phyloP scores from a whole-genome alignment of 371 early-diverging fungal species.

The Saksenaea oblongispora region DNA sequence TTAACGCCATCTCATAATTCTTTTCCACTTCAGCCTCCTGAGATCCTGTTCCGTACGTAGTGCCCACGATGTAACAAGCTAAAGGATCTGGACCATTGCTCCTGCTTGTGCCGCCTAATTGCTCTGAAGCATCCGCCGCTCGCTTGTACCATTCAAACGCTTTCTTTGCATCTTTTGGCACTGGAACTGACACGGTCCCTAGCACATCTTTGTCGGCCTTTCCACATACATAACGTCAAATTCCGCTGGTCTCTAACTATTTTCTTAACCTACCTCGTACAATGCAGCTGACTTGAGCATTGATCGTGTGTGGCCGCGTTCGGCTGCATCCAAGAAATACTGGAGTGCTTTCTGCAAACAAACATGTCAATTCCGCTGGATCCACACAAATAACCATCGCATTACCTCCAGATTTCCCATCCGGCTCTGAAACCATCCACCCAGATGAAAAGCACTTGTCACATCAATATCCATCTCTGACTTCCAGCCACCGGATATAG shows the following conservation, averaged over 20 bases:
- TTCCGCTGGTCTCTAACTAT: neutral
- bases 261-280: slow-evolving; percentile 30
- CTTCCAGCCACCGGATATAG: slow-evolving; percentile 29
- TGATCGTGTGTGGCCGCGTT: slow-evolving; percentile 44
- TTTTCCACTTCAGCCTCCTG: slow-evolving; percentile 44
- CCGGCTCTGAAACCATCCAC: slow-evolving; percentile 45
- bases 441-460: slow-evolving; percentile 50
- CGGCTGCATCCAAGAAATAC: slow-evolving; percentile 41
- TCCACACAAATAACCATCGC: slow-evolving; percentile 14
- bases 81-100: slow-evolving; percentile 44
- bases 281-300: slow-evolving; percentile 50
- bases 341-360: slow-evolving; percentile 38
- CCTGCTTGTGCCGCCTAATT: slow-evolving; percentile 21
- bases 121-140: slow-evolving; percentile 39
- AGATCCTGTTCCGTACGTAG: slow-evolving; percentile 43
- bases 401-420: slow-evolving; percentile 44
- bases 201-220: slow-evolving; percentile 11
- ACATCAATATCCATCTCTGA: slow-evolving; percentile 41
- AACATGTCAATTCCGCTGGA: neutral
- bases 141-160: slow-evolving; percentile 51
- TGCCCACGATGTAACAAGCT: slow-evolving; percentile 50
- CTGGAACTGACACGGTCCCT: slow-evolving; percentile 9
- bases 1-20: slow-evolving; percentile 42
- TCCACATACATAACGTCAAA: neutral
- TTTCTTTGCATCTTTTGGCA: slow-evolving; percentile 38